Percentiles rank a stretch among this genome's conserved stretches.
phyloP scores from a whole-genome alignment of 805 yeast species.

The Saturnispora sekii region DNA sequence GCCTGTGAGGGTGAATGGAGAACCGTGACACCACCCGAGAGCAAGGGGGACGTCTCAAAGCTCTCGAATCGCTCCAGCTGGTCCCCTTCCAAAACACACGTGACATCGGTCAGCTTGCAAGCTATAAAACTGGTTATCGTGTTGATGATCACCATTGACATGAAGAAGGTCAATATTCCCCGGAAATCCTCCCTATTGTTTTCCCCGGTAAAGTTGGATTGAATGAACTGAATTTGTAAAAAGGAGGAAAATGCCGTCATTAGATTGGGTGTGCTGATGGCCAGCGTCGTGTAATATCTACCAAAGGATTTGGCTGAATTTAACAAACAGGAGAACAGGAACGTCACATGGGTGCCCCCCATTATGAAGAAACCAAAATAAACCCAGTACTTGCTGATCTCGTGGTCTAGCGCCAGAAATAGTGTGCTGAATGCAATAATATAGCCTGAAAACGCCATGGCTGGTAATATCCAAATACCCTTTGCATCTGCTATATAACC shows the following conservation, averaged over 20 bases:
- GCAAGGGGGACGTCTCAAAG: conserved; percentile 26
- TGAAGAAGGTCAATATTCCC: conserved; percentile 17
- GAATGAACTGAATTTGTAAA: conserved; percentile 22
- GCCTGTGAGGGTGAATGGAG: conserved; percentile 19
- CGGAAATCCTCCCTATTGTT: conserved; percentile 14
- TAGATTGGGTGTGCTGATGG: conserved; percentile 71
- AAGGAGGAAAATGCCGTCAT: conserved; percentile 27
- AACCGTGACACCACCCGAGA: conserved; percentile 26
- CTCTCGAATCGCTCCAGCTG: conserved; percentile 21
- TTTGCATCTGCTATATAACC: conserved; percentile 77
- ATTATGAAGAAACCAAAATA: conserved; percentile 46
- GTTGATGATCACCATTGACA: conserved; percentile 13
- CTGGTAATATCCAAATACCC: conserved; percentile 63
- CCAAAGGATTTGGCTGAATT: conserved; percentile 71
- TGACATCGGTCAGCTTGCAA: conserved; percentile 23
- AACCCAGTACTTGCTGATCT: conserved; percentile 28
- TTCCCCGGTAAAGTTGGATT: conserved; percentile 13
- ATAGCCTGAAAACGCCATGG: conserved; percentile 52
- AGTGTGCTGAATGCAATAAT: conserved; percentile 54
- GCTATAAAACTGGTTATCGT: conserved; percentile 19
- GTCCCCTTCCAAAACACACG: conserved; percentile 19
- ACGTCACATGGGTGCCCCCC: conserved; percentile 62
- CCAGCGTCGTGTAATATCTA: conserved; percentile 61
- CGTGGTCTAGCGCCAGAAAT: conserved; percentile 27
- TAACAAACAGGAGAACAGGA: conserved; percentile 57